Conservation (phyloP, 139 green algal genomes). For the Chlorella vulgaris region DNA sequence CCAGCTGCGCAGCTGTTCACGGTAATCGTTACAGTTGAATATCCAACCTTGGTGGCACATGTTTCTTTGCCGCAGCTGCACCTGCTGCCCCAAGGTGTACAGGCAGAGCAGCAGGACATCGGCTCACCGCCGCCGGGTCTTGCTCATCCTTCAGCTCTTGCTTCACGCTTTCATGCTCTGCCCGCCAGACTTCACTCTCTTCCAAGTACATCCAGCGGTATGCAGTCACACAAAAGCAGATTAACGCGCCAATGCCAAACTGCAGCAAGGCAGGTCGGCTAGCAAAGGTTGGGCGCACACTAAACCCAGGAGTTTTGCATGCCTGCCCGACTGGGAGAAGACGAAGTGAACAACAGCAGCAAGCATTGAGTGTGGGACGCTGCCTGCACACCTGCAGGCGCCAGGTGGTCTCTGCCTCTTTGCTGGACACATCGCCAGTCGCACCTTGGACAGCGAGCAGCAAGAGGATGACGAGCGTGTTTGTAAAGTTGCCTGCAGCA, state of each 20-base stretch:
- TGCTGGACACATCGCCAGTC: background rate
- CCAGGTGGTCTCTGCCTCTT: conserved; percentile 4
- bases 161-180: conserved; percentile 9
- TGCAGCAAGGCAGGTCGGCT: conserved; percentile 29
- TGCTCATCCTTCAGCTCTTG: background rate
- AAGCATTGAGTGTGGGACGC: background rate
- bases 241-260: conserved; percentile 50
- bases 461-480: conserved; percentile 45
- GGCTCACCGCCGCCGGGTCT: conserved; percentile 2
- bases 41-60: too few species aligned
- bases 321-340: background rate
- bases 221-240: conserved; percentile 40
- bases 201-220: conserved; percentile 51
- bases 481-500: conserved; percentile 37
- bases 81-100: too few species aligned
- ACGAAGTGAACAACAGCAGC: background rate
- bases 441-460: conserved; percentile 33
- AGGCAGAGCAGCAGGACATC: background rate
- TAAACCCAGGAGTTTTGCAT: background rate
- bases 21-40: too few species aligned
- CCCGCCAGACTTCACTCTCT: conserved; percentile 33
- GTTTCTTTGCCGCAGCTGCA: too few species aligned
- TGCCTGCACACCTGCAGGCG: conserved; percentile 11
- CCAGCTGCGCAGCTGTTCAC: too few species aligned
- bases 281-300: too few species aligned